These are phyloP conservation scores for Metschnikowia peoriensis DNA, from an alignment of 805 yeast species.

Conservation along the genomic window DNA sequence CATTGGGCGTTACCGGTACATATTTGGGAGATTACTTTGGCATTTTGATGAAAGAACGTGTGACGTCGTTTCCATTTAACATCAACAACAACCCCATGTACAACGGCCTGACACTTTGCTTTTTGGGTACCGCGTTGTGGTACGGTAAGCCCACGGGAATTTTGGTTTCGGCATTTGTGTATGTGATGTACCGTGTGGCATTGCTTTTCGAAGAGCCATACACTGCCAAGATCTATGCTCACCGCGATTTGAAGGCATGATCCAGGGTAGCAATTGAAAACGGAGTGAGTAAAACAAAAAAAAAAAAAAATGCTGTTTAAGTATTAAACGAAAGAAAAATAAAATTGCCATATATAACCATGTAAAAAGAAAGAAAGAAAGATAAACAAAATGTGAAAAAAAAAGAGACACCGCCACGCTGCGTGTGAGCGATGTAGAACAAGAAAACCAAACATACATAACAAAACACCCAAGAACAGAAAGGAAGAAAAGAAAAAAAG, in stretches of 20 bases:
- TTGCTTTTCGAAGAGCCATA: conserved; percentile 92
- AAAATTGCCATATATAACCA: background rate
- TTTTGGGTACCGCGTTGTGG: conserved; percentile 87
- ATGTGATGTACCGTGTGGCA: conserved; percentile 79
- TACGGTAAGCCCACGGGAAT: conserved; percentile 90
- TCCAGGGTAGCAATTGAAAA: background rate
- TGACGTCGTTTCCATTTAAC: conserved; percentile 91
- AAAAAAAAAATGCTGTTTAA: background rate
- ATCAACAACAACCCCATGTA: conserved; percentile 95
- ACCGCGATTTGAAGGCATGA: conserved; percentile 43
- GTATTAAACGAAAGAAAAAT: background rate
- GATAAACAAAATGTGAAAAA: no score
- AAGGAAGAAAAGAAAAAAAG: background rate
- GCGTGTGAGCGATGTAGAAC: background rate
- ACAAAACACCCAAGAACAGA: background rate
- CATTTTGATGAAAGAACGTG: conserved; percentile 85
- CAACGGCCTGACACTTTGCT: conserved; percentile 85
- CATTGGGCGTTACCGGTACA: conserved; percentile 93
- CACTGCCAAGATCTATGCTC: conserved; percentile 87
- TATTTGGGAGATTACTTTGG: conserved; percentile 98
- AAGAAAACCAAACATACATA: background rate
- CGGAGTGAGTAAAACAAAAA: no score
- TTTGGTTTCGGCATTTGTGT: conserved; percentile 67
- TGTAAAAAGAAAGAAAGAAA: background rate
- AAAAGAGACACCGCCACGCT: background rate